phyloP scores from a whole-genome alignment of 2,329 filamentous ascomycete genomes.

The Neonectria punicea region DNA sequence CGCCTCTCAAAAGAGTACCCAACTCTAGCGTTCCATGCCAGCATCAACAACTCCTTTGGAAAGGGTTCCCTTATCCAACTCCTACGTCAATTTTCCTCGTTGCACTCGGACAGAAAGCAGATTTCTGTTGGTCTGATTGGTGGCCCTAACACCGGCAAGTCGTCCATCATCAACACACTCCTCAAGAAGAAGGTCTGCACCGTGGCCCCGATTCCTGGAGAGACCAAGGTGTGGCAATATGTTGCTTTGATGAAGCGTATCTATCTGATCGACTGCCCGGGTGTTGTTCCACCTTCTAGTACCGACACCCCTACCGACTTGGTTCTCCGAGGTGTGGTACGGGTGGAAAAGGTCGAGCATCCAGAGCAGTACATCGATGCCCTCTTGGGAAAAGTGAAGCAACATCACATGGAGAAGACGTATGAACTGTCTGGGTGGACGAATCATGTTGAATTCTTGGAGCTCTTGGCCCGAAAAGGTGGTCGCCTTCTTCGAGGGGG shows the following conservation, averaged over 20 bases:
- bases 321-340: conserved; percentile 87
- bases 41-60: conserved; percentile 94
- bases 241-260: conserved; percentile 95
- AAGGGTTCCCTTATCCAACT: conserved; percentile 95
- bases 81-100: conserved; percentile 88
- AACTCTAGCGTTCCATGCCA: conserved; percentile 93
- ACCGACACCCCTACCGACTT: conserved; percentile 89
- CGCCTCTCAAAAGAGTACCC: conserved; percentile 89
- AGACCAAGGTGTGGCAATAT: conserved; percentile 99
- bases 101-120: conserved; percentile 92
- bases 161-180: conserved; percentile 95
- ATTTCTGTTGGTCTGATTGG: conserved; percentile 89
- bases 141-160: conserved; percentile 91
- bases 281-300: conserved; percentile 90
- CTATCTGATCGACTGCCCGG: conserved; percentile 91
- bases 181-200: conserved; percentile 94
- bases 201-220: conserved; percentile 92
- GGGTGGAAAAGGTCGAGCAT: conserved; percentile 95
- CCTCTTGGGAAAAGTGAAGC: conserved; percentile 82
- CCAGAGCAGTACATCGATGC: conserved; percentile 95
- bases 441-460: conserved; percentile 83
- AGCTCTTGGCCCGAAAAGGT: conserved; percentile 85
- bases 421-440: conserved; percentile 87
- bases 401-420: conserved; percentile 89
- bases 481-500: conserved; percentile 89